phyloP scores from a whole-genome alignment of 192 early-diverging fungal genomes.

The Coemansia sp. region DNA sequence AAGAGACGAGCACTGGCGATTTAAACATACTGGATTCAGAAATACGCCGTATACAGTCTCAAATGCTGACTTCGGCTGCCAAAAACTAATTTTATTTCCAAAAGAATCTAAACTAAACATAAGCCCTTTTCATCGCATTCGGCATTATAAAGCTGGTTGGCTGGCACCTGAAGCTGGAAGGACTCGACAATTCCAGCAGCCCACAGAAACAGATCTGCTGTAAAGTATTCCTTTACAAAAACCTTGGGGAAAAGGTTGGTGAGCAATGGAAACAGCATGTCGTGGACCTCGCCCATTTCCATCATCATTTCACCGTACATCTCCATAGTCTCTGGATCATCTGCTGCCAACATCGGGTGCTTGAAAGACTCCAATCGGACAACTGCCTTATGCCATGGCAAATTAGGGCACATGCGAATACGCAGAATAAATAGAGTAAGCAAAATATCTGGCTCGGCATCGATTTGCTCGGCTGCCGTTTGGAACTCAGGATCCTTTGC shows the following conservation, averaged over 20 bases:
- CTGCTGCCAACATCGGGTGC: conserved; percentile 31
- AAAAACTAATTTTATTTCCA: no score
- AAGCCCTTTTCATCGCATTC: conserved; percentile 21
- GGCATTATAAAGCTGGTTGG: background rate
- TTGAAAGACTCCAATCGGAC: conserved; percentile 21
- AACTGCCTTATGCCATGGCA: conserved; percentile 26
- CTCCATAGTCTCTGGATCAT: conserved; percentile 1
- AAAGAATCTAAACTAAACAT: conserved; percentile 14
- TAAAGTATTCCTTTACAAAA: conserved; percentile 21
- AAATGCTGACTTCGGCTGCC: no score
- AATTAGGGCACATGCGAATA: background rate
- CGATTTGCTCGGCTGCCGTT: conserved; percentile 24
- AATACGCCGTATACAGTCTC: no score
- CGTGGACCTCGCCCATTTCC: conserved; percentile 38
- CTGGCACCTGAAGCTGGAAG: conserved; percentile 17
- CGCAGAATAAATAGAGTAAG: conserved; percentile 35
- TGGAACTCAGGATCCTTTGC: conserved; percentile 19
- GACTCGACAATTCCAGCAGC: conserved; percentile 40
- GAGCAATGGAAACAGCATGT: conserved; percentile 42
- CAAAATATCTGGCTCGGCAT: conserved; percentile 25
- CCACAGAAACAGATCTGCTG: conserved; percentile 44
- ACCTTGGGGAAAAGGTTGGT: conserved; percentile 33
- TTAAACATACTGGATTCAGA: no score
- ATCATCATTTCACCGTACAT: conserved; percentile 25
- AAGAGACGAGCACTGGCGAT: no score